Evolutionary conservation across 352 stramenopile species (phyloP), one percentile per base, ranked within the genome.

Genomic region (Peronospora belbahrii): DNA sequence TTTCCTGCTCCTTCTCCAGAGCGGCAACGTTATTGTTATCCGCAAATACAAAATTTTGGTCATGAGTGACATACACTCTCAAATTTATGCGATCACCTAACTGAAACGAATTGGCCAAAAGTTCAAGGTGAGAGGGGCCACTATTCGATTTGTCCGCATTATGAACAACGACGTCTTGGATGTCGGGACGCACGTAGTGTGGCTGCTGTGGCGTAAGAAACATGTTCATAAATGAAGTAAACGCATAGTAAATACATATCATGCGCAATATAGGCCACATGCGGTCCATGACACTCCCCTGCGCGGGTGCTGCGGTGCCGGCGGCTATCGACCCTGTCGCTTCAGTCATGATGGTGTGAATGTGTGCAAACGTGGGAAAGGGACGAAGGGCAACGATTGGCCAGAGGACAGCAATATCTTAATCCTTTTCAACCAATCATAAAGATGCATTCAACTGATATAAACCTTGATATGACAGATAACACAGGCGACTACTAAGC

Each of bases 171-270:
- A 15, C 42, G 37, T 47, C 50, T 33, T 44, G 55, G 32, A 50
- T 14, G 9, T 20, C 6, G 31, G 23, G 19, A 28, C 35, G 32
- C 6, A 25, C 2, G 0, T 47, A 36, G 6, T 30, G 25, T n/a
- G 49, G 37, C 17, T 25, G 53, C 35, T 54, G 44, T 35, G 52
- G 45, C n/a, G 45, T 18, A 6, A 38, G 5, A 9, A 84, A 59
- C 25, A 66, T 55, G 36, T 59, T 62, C 43, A 76, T 68, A 37
- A 72, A 67, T 30, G 69, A 62, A 37, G 85, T 72, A 46, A 93
- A 74, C 25, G 75, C 64, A 65, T 93, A 93, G 72, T 80, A 93
- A 48, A 90, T 73, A 50, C 78, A 62, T n/a, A 88, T 33, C 59
- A 89, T 79, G 53, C 76, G 81, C 23, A 87, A 33, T 48, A 85